Conservation (phyloP, 2,329 filamentous ascomycete genomes). For the Talaromyces piceae region DNA sequence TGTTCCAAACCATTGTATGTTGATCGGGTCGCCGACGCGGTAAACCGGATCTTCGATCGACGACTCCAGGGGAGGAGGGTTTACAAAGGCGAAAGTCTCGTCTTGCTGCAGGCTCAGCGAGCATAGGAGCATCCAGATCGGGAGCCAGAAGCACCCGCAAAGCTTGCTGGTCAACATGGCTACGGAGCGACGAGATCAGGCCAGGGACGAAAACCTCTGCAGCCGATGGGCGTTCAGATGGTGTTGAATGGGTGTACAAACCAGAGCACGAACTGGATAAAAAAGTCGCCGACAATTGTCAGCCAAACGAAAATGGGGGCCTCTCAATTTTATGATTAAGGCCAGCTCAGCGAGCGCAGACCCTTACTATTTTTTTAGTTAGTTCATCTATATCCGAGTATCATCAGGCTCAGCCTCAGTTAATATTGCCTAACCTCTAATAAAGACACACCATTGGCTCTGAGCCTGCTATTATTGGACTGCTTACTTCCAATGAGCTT, state of each 20-base stretch:
- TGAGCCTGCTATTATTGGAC: no score
- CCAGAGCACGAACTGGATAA: no score
- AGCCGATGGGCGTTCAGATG: no score
- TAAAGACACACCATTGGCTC: neutral
- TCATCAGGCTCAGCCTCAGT: no score
- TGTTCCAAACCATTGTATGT: conserved; percentile 8
- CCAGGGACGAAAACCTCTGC: neutral
- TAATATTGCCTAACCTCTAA: no score
- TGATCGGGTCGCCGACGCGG: conserved; percentile 2
- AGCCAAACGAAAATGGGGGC: no score
- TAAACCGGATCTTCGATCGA: conserved; percentile 4
- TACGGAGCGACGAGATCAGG: neutral
- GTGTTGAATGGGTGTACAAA: no score
- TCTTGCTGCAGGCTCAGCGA: conserved; percentile 4
- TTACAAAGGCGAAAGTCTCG: conserved; percentile 3
- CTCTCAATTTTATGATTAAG: no score
- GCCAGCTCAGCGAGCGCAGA: no score
- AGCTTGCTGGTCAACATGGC: neutral
- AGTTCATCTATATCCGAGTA: no score
- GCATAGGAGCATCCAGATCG: conserved; percentile 10
- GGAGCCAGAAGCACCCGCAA: conserved; percentile 3
- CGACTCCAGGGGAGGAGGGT: conserved; percentile 4
- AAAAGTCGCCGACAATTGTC: no score
- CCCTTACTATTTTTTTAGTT: no score
- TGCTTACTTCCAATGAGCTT: neutral